Evolutionary conservation across 208 protist genomes (phyloP), one percentile per base, ranked within the genome.

Genomic region (Trypanosomatidae sp.): DNA sequence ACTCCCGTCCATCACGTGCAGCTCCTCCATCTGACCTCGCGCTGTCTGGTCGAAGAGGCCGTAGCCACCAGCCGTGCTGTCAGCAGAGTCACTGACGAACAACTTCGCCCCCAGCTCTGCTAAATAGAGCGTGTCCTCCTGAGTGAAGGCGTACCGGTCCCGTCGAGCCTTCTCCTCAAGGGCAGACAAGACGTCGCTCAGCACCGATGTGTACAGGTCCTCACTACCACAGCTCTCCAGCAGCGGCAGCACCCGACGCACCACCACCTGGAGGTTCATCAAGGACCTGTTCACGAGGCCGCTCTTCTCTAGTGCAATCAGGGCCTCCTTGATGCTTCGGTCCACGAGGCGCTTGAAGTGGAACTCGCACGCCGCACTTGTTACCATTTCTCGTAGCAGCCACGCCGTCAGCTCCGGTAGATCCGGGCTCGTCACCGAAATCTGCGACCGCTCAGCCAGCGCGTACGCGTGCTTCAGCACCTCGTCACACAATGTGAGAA

Each of bases 1-100:
- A 53, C 89, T 89, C 19, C 91, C 91, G 69, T 92, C 88, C 89
- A 96, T 96, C 66, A 96, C 91, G 49, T 91, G 84, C 69, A 96
- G 81, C 76, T 96, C 88, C 82, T 94, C 89, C 81, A 94, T 84
- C 65, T 96, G 91, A 2, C 71, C 88, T 36, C 83, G 86, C 55
- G 76, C 82, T 15, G 81, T 82, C 36, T 77, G 73, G 72, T 92
- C 88, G 43, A 90, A 89, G 30, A 65, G 56, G 56, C 69, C 62
- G 66, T 71, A 62, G 30, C 75, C 58, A 25, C 64, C 66, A 53
- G 74, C 69, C 55, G 77, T 70, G 58, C 65, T 68, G 53, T 80
- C 76, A 49, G 75, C 59, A 0, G 73, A 62, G 49, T 69, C 53
- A 33, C 74, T 79, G 58, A 80, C 80, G 71, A 91, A 96, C n/a